Evolutionary conservation across 1,139 yeast species (phyloP).

Genomic region (Scheffersomyces segobiensis): DNA sequence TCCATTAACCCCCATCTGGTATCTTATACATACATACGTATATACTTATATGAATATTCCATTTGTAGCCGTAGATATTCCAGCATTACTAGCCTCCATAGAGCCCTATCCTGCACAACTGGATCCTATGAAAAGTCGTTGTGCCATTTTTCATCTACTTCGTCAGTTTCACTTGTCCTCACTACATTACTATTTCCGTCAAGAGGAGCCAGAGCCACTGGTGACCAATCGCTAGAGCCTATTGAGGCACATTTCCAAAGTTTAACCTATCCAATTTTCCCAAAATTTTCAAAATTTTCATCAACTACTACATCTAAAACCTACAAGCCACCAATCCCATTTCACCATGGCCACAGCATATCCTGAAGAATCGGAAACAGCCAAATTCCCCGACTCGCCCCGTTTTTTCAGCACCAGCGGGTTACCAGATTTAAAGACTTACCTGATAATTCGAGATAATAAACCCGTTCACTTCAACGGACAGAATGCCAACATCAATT

Average conservation of each 20-base stretch:
- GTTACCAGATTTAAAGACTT: conserved; percentile 30
- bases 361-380: conserved; percentile 15
- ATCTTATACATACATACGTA: too few relatives aligned
- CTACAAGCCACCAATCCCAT: neutral
- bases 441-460: conserved; percentile 18
- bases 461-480: conserved; percentile 27
- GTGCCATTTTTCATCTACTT: neutral
- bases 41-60: too few relatives aligned
- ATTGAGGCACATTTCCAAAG: neutral
- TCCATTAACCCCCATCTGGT: neutral
- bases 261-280: neutral
- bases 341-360: neutral
- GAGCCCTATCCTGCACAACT: neutral
- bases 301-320: neutral
- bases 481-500: conserved; percentile 33
- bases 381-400: conserved; percentile 34
- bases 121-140: neutral
- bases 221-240: neutral
- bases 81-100: neutral
- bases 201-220: neutral
- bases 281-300: neutral
- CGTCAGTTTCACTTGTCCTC: neutral
- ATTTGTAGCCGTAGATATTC: neutral
- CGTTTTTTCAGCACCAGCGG: conserved; percentile 31
- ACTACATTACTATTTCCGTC: neutral